Evolutionary conservation across 2,329 filamentous ascomycete species (phyloP), one percentile per base, ranked within the genome.

Genomic region (Fusarium albosuccineum): DNA sequence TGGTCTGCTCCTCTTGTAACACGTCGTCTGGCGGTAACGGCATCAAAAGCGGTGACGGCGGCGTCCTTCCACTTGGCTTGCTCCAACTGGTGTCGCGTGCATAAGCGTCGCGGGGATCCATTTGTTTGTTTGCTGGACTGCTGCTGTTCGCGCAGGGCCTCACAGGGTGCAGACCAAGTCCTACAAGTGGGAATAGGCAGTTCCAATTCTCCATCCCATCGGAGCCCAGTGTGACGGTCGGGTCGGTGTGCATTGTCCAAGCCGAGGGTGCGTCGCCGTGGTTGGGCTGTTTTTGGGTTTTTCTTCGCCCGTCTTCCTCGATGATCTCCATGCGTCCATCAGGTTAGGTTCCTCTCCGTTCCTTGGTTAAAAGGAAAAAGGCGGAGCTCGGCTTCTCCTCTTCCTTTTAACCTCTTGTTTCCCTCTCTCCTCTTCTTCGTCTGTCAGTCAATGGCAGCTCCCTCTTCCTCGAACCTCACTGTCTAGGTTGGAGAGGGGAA

Each of bases 1-100:
- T 22, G 17, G 17, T 4, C 17, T 22, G 17, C 17, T 22, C 17
- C 17, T 22, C 17, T 22, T 22, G 17, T 48, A 22, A 39, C 13
- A 48, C 30, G 16, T 57, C 41, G 36, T 56, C 34, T 50, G 57
- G 49, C 13, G 57, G 63, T 48, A 57, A 53, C 51, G 9, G 46
- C 55, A 51, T 64, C 60, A 70, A 63, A 58, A 71, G 70, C 70
- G 70, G 70, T 72, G 70, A 67, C 67, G 60, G 52, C 44, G 45
- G 22, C 37, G 14, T 27, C 55, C 29, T 70, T 63, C 57, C 64
- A 70, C 63, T 62, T 67, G 64, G 58, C 64, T 66, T 17, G 64
- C 60, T 64, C 66, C 60, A 72, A 70, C 71, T 66, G 70, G 67
- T 70, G 69, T 72, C 66, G 71, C 71, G 60, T 73, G 72, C 72